A percentile compares a stretch with the other conserved stretches of the same genome.
These are phyloP conservation scores for Isoetes taiwanensis DNA, from an alignment of 75 land plant species.

Conservation along the genomic window DNA sequence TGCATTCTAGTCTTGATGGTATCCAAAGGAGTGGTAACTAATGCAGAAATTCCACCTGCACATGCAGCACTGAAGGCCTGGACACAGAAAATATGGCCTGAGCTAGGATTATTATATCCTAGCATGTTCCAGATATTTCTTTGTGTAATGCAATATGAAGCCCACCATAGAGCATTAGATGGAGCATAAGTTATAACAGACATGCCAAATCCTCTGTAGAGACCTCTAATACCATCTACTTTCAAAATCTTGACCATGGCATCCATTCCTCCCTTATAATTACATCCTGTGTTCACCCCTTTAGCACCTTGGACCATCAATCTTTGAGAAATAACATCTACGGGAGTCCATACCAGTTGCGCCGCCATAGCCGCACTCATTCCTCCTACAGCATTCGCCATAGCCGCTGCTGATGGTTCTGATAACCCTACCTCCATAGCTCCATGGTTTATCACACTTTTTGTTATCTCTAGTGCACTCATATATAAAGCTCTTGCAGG, in stretches of 20 bases:
- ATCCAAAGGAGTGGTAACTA: slow-evolving; percentile 3
- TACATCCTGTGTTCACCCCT: not conserved
- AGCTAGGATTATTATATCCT: not conserved
- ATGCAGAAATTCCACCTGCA: not conserved
- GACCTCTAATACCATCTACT: not conserved
- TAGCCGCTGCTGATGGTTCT: slow-evolving; percentile 56
- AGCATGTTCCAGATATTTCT: slow-evolving; percentile 40
- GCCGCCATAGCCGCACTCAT: slow-evolving; percentile 79
- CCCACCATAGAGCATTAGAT: not conserved
- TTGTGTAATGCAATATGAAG: slow-evolving; percentile 25
- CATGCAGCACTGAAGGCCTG: not conserved
- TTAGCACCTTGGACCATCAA: slow-evolving; percentile 69
- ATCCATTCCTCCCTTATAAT: slow-evolving; percentile 64
- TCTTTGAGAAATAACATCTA: slow-evolving; percentile 83
- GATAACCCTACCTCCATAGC: slow-evolving; percentile 41
- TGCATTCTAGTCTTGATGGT: slow-evolving; percentile 5
- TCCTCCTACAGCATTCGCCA: slow-evolving; percentile 77
- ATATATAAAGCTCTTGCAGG: slow-evolving; percentile 88
- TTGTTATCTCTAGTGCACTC: slow-evolving; percentile 82
- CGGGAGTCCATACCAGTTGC: slow-evolving; percentile 89
- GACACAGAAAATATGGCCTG: not conserved
- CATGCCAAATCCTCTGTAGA: not conserved
- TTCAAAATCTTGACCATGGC: no score
- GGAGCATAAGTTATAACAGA: not conserved
- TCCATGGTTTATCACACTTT: slow-evolving; percentile 49